phyloP scores from a whole-genome alignment of 1,284 basidiomycete species.

The Puccinia horiana region DNA sequence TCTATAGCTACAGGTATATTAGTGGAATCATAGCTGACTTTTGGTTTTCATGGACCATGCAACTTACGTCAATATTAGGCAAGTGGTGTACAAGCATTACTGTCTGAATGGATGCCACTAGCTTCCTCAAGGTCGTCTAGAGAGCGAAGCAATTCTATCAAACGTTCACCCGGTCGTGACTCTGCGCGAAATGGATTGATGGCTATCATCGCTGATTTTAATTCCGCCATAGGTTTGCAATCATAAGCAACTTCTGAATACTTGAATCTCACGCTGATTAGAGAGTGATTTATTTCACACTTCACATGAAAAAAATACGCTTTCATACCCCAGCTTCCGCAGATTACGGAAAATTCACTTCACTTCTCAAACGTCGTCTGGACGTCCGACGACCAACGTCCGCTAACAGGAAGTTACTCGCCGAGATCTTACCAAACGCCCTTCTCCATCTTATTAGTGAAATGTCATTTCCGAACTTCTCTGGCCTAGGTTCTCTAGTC shows the following conservation, averaged over 20 bases:
- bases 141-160: constrained; percentile 30
- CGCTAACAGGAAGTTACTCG: constrained; percentile 43
- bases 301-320: background rate
- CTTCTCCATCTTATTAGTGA: constrained; percentile 37
- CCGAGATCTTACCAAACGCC: constrained; percentile 39
- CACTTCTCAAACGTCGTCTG: constrained; percentile 30
- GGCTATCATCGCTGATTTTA: constrained; percentile 37
- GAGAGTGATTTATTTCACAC: background rate
- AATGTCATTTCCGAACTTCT: constrained; percentile 3
- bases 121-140: constrained; percentile 28
- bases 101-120: constrained; percentile 49
- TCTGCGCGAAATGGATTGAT: constrained; percentile 45
- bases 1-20: too few species aligned
- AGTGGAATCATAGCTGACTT: background rate
- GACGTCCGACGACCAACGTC: constrained; percentile 43
- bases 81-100: constrained; percentile 41
- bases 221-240: constrained; percentile 43
- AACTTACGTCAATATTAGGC: constrained; percentile 8
- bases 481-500: background rate
- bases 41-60: background rate
- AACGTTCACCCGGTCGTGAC: constrained; percentile 47
- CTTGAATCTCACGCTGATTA: background rate
- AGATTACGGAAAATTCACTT: constrained; percentile 32
- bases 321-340: constrained; percentile 41
- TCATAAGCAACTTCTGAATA: background rate